These are phyloP conservation scores for Arthroderma sp. DNA, from an alignment of 2,329 filamentous ascomycete genomes.

Conservation along the genomic window DNA sequence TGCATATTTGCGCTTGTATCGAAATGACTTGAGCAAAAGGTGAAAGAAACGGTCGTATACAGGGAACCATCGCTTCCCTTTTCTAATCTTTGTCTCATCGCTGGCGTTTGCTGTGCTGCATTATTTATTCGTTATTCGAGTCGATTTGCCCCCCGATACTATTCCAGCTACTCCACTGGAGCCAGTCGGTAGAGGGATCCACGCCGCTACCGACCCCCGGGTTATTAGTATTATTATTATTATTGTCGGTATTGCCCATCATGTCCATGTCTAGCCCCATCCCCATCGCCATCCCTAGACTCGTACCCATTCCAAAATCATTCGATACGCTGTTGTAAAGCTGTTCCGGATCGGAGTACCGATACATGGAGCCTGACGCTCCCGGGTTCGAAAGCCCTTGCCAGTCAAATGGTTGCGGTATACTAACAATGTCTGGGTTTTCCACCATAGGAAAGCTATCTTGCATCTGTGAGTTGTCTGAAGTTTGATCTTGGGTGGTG, in stretches of 20 bases:
- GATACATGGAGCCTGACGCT: slow-evolving; percentile 7
- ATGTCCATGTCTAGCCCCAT: slow-evolving; percentile 19
- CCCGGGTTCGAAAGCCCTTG: slow-evolving; percentile 19
- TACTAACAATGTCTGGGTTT: slow-evolving; percentile 29
- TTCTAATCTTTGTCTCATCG: no score
- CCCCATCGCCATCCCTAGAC: slow-evolving; percentile 8
- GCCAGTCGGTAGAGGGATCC: slow-evolving; percentile 5
- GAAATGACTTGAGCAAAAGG: no score
- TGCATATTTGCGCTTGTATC: no score
- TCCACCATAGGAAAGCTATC: slow-evolving; percentile 21
- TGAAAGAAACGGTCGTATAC: no score
- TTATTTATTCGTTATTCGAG: no score
- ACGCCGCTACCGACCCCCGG: neutral
- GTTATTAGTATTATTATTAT: no score
- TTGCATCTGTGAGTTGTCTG: slow-evolving; percentile 1
- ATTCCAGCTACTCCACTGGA: slow-evolving; percentile 8
- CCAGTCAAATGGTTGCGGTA: slow-evolving; percentile 30
- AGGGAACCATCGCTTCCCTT: no score
- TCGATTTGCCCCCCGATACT: no score
- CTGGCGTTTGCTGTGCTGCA: no score
- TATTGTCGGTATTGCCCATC: slow-evolving; percentile 11
- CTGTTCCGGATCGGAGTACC: slow-evolving; percentile 14
- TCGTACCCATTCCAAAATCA: slow-evolving; percentile 15
- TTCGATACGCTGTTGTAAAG: slow-evolving; percentile 13
- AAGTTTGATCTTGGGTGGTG: slow-evolving; percentile 5